Percentiles rank a stretch among this genome's conserved stretches.
Evolutionary conservation across 139 green algal species (phyloP).

Genomic region (Edaphochlamys debaryana): DNA sequence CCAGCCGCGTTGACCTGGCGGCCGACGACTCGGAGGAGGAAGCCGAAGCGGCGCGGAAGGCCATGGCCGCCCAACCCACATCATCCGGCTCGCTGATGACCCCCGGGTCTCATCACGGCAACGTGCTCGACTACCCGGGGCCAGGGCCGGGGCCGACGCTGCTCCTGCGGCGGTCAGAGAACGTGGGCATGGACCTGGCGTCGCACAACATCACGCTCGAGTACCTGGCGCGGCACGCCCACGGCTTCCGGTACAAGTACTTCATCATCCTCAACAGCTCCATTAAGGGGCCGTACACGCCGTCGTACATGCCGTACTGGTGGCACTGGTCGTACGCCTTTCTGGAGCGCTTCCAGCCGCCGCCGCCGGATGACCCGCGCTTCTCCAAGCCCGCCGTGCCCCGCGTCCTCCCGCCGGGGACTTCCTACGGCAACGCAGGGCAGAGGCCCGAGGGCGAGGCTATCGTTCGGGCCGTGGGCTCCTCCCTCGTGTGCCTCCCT

Average conservation of each 20-base stretch:
- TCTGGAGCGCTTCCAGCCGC: slow-evolving; percentile 44
- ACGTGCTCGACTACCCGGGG: no score
- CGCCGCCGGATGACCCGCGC: slow-evolving; percentile 5
- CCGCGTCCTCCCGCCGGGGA: not conserved
- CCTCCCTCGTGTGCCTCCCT: slow-evolving; percentile 80
- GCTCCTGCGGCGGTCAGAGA: slow-evolving; percentile 48
- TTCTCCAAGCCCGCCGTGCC: not conserved
- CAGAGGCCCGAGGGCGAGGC: not conserved
- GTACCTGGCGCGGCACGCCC: slow-evolving; percentile 43
- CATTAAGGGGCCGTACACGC: slow-evolving; percentile 70
- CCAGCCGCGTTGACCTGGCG: not conserved
- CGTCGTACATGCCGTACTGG: slow-evolving; percentile 60
- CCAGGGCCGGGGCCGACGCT: not conserved
- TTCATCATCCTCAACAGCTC: slow-evolving; percentile 79
- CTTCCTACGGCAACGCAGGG: not conserved
- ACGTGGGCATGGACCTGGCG: slow-evolving; percentile 85
- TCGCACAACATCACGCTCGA: slow-evolving; percentile 77
- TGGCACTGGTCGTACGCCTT: slow-evolving; percentile 84
- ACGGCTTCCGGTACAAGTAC: slow-evolving; percentile 56
- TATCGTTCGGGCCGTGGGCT: slow-evolving; percentile 61
- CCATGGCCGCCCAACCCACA: no score
- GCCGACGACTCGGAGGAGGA: not conserved
- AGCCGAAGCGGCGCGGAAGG: not conserved
- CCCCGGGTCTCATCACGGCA: no score
- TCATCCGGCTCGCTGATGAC: no score